A percentile compares a stretch with the other conserved stretches of the same genome.
Conservation (phyloP, 2,329 filamentous ascomycete genomes). For the Tolypocladium nubicola region DNA sequence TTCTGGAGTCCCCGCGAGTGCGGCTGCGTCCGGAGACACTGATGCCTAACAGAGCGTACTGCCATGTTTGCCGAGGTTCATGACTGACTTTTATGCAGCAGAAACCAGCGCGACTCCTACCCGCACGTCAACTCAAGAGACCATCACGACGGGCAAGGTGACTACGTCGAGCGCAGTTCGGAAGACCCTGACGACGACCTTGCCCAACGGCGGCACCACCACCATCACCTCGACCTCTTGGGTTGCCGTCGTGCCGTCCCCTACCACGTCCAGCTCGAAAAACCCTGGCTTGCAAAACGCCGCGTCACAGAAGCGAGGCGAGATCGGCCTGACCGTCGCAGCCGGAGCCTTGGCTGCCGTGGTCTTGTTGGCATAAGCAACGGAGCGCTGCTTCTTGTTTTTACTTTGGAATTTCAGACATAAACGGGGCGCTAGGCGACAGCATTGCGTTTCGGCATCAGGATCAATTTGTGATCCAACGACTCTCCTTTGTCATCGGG, state of each 20-base stretch:
- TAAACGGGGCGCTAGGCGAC: neutral
- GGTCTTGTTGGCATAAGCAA: constrained; percentile 14
- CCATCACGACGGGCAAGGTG: constrained; percentile 22
- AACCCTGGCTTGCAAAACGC: constrained; percentile 27
- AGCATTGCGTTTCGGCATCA: neutral
- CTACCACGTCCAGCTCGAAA: constrained; percentile 14
- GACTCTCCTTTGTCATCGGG: neutral
- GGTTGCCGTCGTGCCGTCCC: constrained; percentile 31
- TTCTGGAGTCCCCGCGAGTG: neutral
- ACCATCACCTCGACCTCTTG: constrained; percentile 39
- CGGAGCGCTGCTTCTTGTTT: neutral
- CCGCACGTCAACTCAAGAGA: constrained; percentile 13
- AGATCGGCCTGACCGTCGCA: constrained; percentile 13
- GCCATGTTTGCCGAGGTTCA: neutral
- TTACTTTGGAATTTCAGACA: neutral
- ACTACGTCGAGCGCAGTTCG: constrained; percentile 25
- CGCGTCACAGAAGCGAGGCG: constrained; percentile 13
- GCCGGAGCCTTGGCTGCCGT: constrained; percentile 17
- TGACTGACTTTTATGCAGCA: constrained; percentile 8
- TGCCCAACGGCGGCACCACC: constrained; percentile 31
- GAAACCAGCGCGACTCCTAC: constrained; percentile 5
- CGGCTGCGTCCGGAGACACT: neutral
- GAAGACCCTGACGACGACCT: constrained; percentile 34
- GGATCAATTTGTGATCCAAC: neutral
- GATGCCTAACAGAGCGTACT: neutral